Evolutionary conservation across 225 moss, liverwort and hornwort species (phyloP).

Genomic region (Polytrichum commune): DNA sequence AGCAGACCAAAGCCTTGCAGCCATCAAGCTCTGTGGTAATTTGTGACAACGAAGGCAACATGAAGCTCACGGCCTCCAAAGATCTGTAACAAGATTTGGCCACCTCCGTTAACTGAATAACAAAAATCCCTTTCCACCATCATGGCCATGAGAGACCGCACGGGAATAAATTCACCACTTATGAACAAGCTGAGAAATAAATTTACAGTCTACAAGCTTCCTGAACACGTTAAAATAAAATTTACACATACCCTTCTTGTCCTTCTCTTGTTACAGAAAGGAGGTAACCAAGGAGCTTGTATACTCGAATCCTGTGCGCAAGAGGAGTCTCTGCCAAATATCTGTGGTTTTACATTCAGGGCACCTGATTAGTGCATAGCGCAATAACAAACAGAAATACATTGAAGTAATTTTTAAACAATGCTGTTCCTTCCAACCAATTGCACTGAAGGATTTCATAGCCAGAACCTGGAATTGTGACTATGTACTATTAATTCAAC

Average conservation of each 20-base stretch:
- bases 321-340: conserved; percentile 86
- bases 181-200: too few relatives aligned
- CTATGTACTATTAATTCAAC: too few relatives aligned
- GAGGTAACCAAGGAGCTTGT: conserved; percentile 58
- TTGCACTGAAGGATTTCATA: too few relatives aligned
- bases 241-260: conserved; percentile 54
- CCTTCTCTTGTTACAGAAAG: conserved; percentile 67
- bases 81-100: conserved; percentile 45
- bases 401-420: too few relatives aligned
- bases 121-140: too few relatives aligned
- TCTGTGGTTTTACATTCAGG: conserved; percentile 29
- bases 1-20: conserved; percentile 61
- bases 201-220: too few relatives aligned
- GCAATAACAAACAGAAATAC: too few relatives aligned
- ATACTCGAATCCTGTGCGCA: conserved; percentile 66
- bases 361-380: background rate
- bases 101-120: background rate
- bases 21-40: conserved; percentile 77
- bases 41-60: conserved; percentile 87
- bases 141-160: too few relatives aligned
- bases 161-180: too few relatives aligned
- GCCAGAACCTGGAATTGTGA: too few relatives aligned
- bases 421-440: too few relatives aligned
- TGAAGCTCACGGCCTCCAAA: conserved; percentile 70
- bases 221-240: too few relatives aligned